Base-by-base conservation (phyloP, 1,284 basidiomycete species). In the Crucibulum cyathiforme region DNA sequence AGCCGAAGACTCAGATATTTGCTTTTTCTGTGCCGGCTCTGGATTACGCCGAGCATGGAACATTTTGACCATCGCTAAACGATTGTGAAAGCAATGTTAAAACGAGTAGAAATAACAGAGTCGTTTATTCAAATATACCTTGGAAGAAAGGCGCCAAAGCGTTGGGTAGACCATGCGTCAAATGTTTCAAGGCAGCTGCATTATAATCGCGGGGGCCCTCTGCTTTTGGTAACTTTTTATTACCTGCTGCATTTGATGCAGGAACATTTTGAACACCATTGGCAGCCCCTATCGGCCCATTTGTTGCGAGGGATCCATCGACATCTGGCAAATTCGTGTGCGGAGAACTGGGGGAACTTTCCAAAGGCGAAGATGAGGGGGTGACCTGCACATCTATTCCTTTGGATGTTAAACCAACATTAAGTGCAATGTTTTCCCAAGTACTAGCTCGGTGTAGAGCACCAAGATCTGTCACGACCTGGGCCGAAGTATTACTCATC, bases 81-180 rank as follows among this genome's bases (percentile, higher is more conserved):
- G 52, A 59, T 31, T 31, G 31, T 31, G 31, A 51, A 41, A 17
- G 46, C 46, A 37, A 13, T 49, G 17, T 31, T 35, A 24, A 12
- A 10, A 12, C 52, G 12, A 9, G 53, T 59, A 36, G 24, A 19
- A 74, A 31, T 31, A 31, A 31, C 5, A 31, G 31, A 31, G 31
- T 31, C 31, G 5, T 31, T 31, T 3, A 31, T 31, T 31, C 31
- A 31, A 5, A 31, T 80, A 61, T 74, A 95, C 96, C 90, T 84
- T 94, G 93, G 79, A 98, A 95, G 74, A 98, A 92, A 5, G 94
- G 91, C 1, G 89, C 88, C 58, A 97, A 77, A 4, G 90, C 85
- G 35, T 85, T 88, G 0, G 95, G 94, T 56, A 97, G 84, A 48
- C 93, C 89, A 59, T 90, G 88, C 0, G 91, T 88, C 37, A 98